Conservation (phyloP, 305 asterid genomes). For the Withania somnifera region DNA sequence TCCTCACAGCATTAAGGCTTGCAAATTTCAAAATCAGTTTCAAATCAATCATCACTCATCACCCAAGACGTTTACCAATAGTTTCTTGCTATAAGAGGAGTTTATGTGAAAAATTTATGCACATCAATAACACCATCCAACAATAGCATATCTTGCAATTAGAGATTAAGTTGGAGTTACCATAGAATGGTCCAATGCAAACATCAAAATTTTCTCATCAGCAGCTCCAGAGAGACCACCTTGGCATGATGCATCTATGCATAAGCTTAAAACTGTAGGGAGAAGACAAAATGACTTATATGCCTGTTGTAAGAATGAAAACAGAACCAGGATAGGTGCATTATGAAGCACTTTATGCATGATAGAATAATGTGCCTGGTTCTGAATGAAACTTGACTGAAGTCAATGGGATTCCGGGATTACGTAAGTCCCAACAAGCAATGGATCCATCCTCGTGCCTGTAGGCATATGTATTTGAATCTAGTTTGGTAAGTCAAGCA, state of each 20-base stretch:
- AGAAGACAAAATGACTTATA: background rate
- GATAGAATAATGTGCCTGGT: constrained; percentile 26
- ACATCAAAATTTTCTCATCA: constrained; percentile 58
- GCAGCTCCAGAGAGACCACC: constrained; percentile 91
- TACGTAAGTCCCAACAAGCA: constrained; percentile 86
- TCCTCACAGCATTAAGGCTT: background rate
- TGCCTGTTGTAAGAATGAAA: background rate
- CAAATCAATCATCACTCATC: background rate
- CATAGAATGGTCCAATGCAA: constrained; percentile 43
- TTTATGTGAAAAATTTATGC: background rate
- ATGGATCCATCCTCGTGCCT: constrained; percentile 85
- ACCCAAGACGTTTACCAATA: background rate
- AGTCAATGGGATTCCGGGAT: constrained; percentile 54
- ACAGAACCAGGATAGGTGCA: background rate
- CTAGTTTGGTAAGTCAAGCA: background rate
- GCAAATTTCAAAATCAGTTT: background rate
- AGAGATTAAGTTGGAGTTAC: constrained; percentile 16
- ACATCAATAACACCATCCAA: background rate
- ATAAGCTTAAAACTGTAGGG: constrained; percentile 43
- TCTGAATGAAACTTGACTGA: constrained; percentile 70
- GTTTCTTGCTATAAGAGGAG: background rate
- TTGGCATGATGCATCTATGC: constrained; percentile 39
- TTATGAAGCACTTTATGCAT: background rate
- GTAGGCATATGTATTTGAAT: background rate
- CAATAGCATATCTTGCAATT: background rate